Base-by-base conservation (phyloP, 2,329 filamentous ascomycete species). In the Fusarium stilboides region DNA sequence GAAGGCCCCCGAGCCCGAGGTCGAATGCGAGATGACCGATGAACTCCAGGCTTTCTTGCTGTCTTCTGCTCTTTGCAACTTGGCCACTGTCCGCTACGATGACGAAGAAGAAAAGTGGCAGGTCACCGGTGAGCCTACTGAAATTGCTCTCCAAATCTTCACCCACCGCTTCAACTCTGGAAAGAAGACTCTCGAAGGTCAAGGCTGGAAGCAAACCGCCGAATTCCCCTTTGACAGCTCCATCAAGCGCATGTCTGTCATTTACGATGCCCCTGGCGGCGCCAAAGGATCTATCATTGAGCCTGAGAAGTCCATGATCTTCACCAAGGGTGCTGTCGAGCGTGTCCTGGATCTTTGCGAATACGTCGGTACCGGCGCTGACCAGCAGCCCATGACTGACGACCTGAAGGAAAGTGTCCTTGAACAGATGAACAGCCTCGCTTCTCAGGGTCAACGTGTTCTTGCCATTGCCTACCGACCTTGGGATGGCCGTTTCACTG, bases 191-290 rank as follows among this genome's bases (percentile, higher is more conserved):
- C 79, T 89, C 4, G 84, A 86, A 58, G 78, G 73, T 4, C 75
- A 80, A 7, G 86, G 86, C n/a, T 91, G 89, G 88, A 86, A 85
- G 69, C 86, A 90, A 72, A 78, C 90, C 2, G 86, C 89, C 53
- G 92, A 94, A 74, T 92, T 92, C 65, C 91, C 91, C n/a, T 94
- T 94, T 74, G 91, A 94, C 77, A 92, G 90, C 57, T 86, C 86
- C 72, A 88, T 93, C 76, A 94, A 94, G 85, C 89, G 90, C 73
- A 94, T 94, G 92, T 92, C 90, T 10, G 91, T 94, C 57, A 85
- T 94, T 45, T 93, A 92, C 79, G 83, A 87, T 47, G 80, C 79
- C 8, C 85, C 86, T 2, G 68, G 75, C 7, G 76, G 77, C 9
- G 80, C 84, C 36, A 78, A 76, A 4, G 76, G 76, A 12, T 80